Evolutionary conservation across 306 rosid genomes (phyloP).

Genomic region (Glycine latifolia): DNA sequence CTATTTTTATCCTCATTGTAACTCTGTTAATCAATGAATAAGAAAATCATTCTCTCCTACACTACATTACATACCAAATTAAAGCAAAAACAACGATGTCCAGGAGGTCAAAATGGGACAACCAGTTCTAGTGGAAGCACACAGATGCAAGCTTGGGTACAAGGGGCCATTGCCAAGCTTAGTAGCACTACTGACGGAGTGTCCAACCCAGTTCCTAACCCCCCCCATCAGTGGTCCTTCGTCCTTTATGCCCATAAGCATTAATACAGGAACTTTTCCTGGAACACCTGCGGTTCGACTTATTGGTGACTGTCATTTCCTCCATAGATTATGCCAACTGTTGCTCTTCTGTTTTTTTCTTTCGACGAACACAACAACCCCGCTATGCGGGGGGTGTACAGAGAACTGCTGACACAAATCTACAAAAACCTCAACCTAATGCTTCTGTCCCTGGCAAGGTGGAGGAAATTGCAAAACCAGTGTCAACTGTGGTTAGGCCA

Average conservation of each 20-base stretch:
- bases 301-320: slow-evolving; percentile 96
- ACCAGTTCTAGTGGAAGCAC: slow-evolving; percentile 82
- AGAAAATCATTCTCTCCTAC: neutral
- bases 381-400: slow-evolving; percentile 62
- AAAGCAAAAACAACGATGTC: slow-evolving; percentile 43
- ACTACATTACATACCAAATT: slow-evolving; percentile 36
- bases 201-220: slow-evolving; percentile 76
- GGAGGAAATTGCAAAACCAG: slow-evolving; percentile 76
- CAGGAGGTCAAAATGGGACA: slow-evolving; percentile 87
- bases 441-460: slow-evolving; percentile 72
- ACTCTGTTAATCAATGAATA: neutral
- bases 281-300: slow-evolving; percentile 98
- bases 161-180: slow-evolving; percentile 93
- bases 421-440: slow-evolving; percentile 72
- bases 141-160: slow-evolving; percentile 97
- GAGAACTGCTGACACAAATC: slow-evolving; percentile 71
- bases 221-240: slow-evolving; percentile 81
- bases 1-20: neutral
- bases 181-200: slow-evolving; percentile 85
- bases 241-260: slow-evolving; percentile 89
- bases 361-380: slow-evolving; percentile 80
- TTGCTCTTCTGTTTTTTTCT: slow-evolving; percentile 95
- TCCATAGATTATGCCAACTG: slow-evolving; percentile 92
- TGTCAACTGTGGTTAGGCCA: slow-evolving; percentile 60
- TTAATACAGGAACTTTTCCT: slow-evolving; percentile 93